Base-by-base conservation (phyloP, 2,329 filamentous ascomycete species). In the Ascocoryne sarcoides region DNA sequence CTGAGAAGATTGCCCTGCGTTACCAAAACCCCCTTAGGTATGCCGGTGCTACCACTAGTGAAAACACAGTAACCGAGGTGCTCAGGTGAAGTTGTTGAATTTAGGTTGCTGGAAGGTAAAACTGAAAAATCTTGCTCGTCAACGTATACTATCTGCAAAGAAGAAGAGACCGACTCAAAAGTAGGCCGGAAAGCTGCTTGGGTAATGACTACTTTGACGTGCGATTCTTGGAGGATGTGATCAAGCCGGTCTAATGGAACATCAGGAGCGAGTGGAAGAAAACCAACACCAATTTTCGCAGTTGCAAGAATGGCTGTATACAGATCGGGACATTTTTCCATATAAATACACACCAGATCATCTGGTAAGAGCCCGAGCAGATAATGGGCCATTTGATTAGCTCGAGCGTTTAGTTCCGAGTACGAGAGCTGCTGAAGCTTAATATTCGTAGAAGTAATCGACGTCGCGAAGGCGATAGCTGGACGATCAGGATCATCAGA, bases 21-120 rank as follows among this genome's bases (percentile, higher is more conserved):
- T 15, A 94, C 73, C 3, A 84, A 69, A 3, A 94, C 82, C 2
- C 85, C 85, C 55, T 94, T 93, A 0, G 85, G 87, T 1, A 66
- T 68, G 0, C 55, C 87, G 1, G 86, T 93, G 29, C 82, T 90
- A 3, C 88, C 88, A 17, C 84, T 88, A 0, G 85, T 93, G 58
- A 84, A 93, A 1, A 93, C 79, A 14, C 84, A 75, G 56, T 93
- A 93, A 5, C 84, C 80, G 2, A 84, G 5, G 26, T 51, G 44
- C 4, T 54, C 46, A 9, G 48, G 39, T 3, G 33, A 30, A 17
- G 41, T 46, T 20, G 21, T 43, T 10, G 33, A 18, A 29, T 39
- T 20, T 23, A 55, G 38, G 26, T 60, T 54, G 4, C 44, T 9
- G 1, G 31, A 23, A 10, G 53, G 40, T 19, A 46, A 44, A 2